Evolutionary conservation across 345 rosid genomes (phyloP), one percentile per base, ranked within the genome.

Genomic region (Dimocarpus longan): DNA sequence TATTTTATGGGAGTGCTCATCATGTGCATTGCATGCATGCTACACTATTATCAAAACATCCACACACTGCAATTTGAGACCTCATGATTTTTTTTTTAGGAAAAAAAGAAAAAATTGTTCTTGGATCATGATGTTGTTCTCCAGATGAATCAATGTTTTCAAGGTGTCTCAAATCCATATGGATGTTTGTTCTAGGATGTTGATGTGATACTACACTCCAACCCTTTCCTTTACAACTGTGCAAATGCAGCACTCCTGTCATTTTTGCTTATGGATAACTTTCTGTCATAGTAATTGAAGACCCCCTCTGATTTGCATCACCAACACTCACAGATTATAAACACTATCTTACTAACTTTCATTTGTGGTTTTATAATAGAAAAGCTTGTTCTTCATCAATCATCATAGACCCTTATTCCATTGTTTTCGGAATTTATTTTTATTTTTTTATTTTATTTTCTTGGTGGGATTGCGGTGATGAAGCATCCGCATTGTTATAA

Each of bases 61-160:
- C 5, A 67, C 43, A 39, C 18, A 10, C 10, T 7, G 40, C 32
- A 11, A 8, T 59, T 62, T 43, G 9, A 62, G 19, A 63, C 28
- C 43, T 39, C 40, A 73, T 44, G 59, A 44, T 42, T 37, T 42
- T 9, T 16, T 43, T 68, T 68, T 4, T 26, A 0, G 1, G 0
- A 0, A 26, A 26, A 26, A 26, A 26, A n/a, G n/a, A 26, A 26
- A 26, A 26, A 26, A 26, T 26, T 26, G 28, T 26, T 26, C 37
- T 32, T 28, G 71, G 48, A 52, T 66, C 63, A 28, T 75, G 71
- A 65, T 48, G 69, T 32, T 37, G 10, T 65, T 37, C 59, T n/a
- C 6, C 52, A 69, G 24, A 43, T 37, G 66, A 73, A 71, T 39
- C 13, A 21, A 73, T 57, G 76, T 73, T 73, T 59, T 3, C 6